Evolutionary conservation across 306 rosid species (phyloP), one percentile per base, ranked within the genome.

Genomic region (Argentina anserina): DNA sequence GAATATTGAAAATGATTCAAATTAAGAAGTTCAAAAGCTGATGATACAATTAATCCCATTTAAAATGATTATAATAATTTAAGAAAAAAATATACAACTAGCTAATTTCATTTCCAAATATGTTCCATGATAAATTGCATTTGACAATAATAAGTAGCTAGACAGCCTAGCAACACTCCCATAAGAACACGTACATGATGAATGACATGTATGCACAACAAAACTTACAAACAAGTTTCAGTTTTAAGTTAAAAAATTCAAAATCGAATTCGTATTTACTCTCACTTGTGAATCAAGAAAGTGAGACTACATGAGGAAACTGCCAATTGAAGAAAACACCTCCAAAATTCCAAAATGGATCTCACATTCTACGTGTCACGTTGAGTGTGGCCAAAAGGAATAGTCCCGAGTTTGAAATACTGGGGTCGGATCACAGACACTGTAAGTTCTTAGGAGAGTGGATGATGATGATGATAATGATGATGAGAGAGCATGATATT

Each of bases 171-270:
- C 62, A 56, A 13, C 62, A 12, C 9, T 15, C 18, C 17, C 34
- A 56, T 12, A 26, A 56, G 62, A 56, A 60, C 28, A 47, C 45
- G 12, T 50, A 55, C 65, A 29, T 17, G 65, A 29, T 13, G 21
- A 60, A 60, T 31, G 37, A 14, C n/a, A 6, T 5, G 17, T 14
- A 62, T 65, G 69, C 62, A 39, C 12, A 39, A 65, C 34, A 13
- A 21, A 29, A 12, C 12, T 10, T 4, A 31, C 64, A 65, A 71
- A 75, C 67, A 78, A 75, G 6, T 81, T 83, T 81, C 72, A 75
- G 75, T 56, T 71, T 74, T 7, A 56, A 56, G 12, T 59, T 59
- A 29, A 15, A 20, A 59, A 29, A 14, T 59, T 59, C 13, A 28
- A 71, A 28, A 46, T 43, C 34, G 69, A 23, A 65, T 37, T 75